Conservation (phyloP, 805 yeast genomes). For the Kazachstania psychrophila region DNA sequence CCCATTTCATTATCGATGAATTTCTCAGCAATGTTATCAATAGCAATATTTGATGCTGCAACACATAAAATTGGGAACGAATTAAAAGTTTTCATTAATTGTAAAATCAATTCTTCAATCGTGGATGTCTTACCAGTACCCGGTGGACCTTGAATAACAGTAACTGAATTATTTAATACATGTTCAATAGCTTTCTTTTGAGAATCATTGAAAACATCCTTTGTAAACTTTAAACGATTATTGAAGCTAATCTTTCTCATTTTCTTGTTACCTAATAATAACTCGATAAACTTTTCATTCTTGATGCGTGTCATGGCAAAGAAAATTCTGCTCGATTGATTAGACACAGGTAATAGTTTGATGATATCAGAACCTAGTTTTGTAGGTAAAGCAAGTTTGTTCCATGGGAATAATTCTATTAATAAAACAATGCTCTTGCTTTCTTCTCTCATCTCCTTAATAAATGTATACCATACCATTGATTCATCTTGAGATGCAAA, state of each 20-base stretch:
- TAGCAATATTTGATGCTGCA: conserved; percentile 69
- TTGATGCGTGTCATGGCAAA: conserved; percentile 55
- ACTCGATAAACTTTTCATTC: conserved; percentile 41
- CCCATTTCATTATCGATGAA: conserved; percentile 41
- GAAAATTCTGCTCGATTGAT: conserved; percentile 53
- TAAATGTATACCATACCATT: conserved; percentile 52
- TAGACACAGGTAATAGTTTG: conserved; percentile 50
- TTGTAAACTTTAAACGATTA: conserved; percentile 43
- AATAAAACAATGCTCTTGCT: conserved; percentile 32
- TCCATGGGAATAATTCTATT: conserved; percentile 52
- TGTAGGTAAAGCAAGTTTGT: conserved; percentile 40
- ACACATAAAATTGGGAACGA: conserved; percentile 60
- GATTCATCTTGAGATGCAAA: conserved; percentile 40
- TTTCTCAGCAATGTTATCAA: conserved; percentile 68
- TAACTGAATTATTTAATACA: conserved; percentile 41
- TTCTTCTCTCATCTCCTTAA: conserved; percentile 35
- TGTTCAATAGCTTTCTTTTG: conserved; percentile 49
- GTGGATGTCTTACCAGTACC: conserved; percentile 78
- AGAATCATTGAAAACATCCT: conserved; percentile 45
- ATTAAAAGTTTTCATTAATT: conserved; percentile 44
- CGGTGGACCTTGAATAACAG: conserved; percentile 69
- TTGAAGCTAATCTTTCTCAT: conserved; percentile 48
- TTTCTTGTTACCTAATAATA: conserved; percentile 47
- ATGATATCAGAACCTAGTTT: conserved; percentile 29
- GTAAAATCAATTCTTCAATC: conserved; percentile 51